Base-by-base conservation (phyloP, 176 grass and related monocot genomes). In the Eleusine indica region DNA sequence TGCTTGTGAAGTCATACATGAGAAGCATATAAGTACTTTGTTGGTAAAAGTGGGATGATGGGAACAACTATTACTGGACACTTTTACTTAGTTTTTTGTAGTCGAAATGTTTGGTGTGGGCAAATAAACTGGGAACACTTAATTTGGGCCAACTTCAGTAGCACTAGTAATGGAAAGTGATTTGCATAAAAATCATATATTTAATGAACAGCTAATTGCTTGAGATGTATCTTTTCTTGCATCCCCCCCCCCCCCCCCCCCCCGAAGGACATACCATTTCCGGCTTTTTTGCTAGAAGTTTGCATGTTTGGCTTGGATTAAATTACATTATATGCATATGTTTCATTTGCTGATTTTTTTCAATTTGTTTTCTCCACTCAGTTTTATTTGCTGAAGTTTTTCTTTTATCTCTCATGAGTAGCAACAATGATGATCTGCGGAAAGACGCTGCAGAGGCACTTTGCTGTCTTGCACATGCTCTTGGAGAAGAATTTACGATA, bases 401-500 rank as follows among this genome's bases (percentile, higher is more conserved):
- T 18, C 74, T 68, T 77, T 42, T 68, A n/a, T 76, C 19, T 42
- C n/a, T 22, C 65, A 14, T 91, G 84, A 75, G 62, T 79, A 98
- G 96, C 73, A 95, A 90, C 83, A 96, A 94, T 83, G 93, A 93
- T 78, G 93, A 98, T 70, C 60, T 98, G 77, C 82, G 96, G 66
- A 98, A 94, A 89, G 96, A 98, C 73, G 96, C 93, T 78, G 77
- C 86, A 58, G 91, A 98, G 71, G 93, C 96, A n/a, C 85, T 98
- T 9, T 95, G 96, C 70, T 98, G 91, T 69, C 96, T 98, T 9
- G 96, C 96, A 60, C 91, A 96, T 89, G 89, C 96, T 77, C 91
- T 95, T 46, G 96, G 93, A 71, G 93, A 95, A 75, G 96, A 98
- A 68, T 98, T 98, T 82, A 87, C 86, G 11, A 98, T 95, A 42